Percentiles rank a stretch among this genome's conserved stretches.
phyloP scores from a whole-genome alignment of 2,329 filamentous ascomycete genomes.

The Grosmannia clavigera region DNA sequence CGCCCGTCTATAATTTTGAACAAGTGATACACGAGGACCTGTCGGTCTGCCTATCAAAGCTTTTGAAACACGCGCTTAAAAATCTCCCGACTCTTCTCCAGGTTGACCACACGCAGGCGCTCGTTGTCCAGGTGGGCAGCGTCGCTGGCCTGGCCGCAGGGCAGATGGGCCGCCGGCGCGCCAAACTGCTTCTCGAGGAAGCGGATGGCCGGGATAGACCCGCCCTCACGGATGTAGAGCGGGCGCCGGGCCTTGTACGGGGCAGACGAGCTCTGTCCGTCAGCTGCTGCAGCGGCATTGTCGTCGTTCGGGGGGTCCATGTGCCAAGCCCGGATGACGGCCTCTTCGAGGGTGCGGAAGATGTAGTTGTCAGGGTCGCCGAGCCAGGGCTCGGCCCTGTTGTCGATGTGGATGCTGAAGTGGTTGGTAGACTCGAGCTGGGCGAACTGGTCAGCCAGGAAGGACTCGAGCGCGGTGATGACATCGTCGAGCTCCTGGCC shows the following conservation, averaged over 20 bases:
- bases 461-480: slow-evolving; percentile 51
- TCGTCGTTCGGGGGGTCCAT: slow-evolving; percentile 25
- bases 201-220: slow-evolving; percentile 85
- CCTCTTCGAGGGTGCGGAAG: slow-evolving; percentile 76
- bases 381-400: slow-evolving; percentile 91
- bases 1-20: neutral
- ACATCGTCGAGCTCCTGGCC: slow-evolving; percentile 81
- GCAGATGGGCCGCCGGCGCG: slow-evolving; percentile 82
- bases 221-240: slow-evolving; percentile 89
- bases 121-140: slow-evolving; percentile 93
- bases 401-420: slow-evolving; percentile 73
- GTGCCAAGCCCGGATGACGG: slow-evolving; percentile 76
- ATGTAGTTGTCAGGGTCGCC: slow-evolving; percentile 85
- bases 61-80: slow-evolving; percentile 74
- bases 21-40: neutral
- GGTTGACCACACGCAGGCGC: slow-evolving; percentile 72
- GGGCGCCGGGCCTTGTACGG: slow-evolving; percentile 42
- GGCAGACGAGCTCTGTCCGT: slow-evolving; percentile 11
- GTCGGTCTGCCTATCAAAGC: slow-evolving; percentile 21
- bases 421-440: slow-evolving; percentile 68
- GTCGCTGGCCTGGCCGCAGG: slow-evolving; percentile 90
- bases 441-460: slow-evolving; percentile 59
- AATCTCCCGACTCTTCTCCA: slow-evolving; percentile 86
- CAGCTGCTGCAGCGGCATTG: neutral
- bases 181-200: slow-evolving; percentile 91